These are phyloP conservation scores for Fusarium buharicum DNA, from an alignment of 2,329 filamentous ascomycete genomes.

Conservation along the genomic window DNA sequence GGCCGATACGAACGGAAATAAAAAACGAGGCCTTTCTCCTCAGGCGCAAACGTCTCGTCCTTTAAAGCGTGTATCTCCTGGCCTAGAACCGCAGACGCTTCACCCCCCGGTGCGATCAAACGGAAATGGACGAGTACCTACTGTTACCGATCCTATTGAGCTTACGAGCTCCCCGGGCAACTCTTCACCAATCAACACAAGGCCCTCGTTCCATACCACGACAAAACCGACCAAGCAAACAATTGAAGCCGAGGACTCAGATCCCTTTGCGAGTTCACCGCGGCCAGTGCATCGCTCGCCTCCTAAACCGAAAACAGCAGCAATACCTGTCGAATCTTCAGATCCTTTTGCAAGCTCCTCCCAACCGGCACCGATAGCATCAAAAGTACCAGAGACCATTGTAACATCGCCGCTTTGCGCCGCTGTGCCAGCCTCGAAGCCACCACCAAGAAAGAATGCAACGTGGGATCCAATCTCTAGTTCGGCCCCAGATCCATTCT, in stretches of 20 bases:
- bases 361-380: neutral
- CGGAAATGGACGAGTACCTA: slow-evolving; percentile 4
- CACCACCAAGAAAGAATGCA: slow-evolving; percentile 16
- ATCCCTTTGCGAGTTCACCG: slow-evolving; percentile 53
- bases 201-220: neutral
- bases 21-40: slow-evolving; percentile 46
- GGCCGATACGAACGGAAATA: slow-evolving; percentile 40
- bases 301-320: neutral
- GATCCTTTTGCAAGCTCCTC: slow-evolving; percentile 36
- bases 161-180: slow-evolving; percentile 51
- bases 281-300: slow-evolving; percentile 8
- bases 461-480: slow-evolving; percentile 65
- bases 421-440: slow-evolving; percentile 6
- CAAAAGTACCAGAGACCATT: slow-evolving; percentile 13
- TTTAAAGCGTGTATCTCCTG: slow-evolving; percentile 31
- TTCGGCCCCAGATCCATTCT: slow-evolving; percentile 57
- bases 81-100: slow-evolving; percentile 1
- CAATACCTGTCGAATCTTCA: slow-evolving; percentile 32
- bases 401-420: slow-evolving; percentile 10
- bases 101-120: slow-evolving; percentile 18
- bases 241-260: slow-evolving; percentile 35
- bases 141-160: slow-evolving; percentile 48
- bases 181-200: neutral
- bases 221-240: neutral
- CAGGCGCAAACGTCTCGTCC: slow-evolving; percentile 16